These are phyloP conservation scores for Globisporangium splendens DNA, from an alignment of 352 stramenopile species.

Conservation along the genomic window DNA sequence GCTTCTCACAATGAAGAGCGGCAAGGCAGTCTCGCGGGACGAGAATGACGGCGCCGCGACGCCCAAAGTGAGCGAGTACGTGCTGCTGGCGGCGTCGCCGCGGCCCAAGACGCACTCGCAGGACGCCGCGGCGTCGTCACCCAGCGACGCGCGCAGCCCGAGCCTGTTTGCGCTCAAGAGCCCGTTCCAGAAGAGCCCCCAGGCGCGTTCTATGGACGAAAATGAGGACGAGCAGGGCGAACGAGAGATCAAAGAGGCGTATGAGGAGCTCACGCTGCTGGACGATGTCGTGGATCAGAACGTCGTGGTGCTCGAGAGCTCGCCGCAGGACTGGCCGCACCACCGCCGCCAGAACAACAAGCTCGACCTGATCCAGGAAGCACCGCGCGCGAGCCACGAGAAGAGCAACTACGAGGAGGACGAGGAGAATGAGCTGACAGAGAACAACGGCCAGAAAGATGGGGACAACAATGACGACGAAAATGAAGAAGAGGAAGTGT, in stretches of 20 bases:
- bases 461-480: conserved; percentile 12
- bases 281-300: conserved; percentile 12
- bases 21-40: conserved; percentile 1
- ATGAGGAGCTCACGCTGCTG: conserved; percentile 15
- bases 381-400: conserved; percentile 1
- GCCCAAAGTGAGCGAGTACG: conserved; percentile 15
- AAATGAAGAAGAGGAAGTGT: too few species aligned
- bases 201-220: too few species aligned
- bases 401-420: not conserved
- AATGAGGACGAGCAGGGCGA: not conserved
- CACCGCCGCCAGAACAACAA: not conserved
- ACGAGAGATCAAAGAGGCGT: conserved; percentile 3
- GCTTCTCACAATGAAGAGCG: not conserved
- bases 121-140: not conserved
- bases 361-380: conserved; percentile 21
- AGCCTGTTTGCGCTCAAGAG: conserved; percentile 11
- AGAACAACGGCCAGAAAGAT: not conserved
- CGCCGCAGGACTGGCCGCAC: not conserved
- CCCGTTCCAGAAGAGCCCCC: conserved; percentile 8
- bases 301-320: conserved; percentile 19
- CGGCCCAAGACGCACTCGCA: too few species aligned
- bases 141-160: not conserved
- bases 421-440: not conserved
- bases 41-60: not conserved
- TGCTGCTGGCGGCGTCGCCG: conserved; percentile 14